Conservation (phyloP, 345 rosid species). For the Aquilaria malaccensis region DNA sequence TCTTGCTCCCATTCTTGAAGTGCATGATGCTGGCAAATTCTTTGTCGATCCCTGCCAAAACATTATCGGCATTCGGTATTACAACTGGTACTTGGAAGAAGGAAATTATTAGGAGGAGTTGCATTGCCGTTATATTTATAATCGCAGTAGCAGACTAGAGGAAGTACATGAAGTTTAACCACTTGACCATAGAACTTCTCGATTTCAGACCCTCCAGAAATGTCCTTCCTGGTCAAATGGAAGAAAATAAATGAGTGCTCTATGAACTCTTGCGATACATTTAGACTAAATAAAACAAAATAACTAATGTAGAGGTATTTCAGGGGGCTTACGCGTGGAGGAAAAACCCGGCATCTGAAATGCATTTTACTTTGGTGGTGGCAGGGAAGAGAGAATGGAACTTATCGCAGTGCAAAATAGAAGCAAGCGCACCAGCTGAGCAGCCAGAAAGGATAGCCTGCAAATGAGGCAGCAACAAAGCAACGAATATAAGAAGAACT, state of each 20-base stretch:
- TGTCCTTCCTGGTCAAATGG: constrained; percentile 46
- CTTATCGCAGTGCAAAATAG: constrained; percentile 79
- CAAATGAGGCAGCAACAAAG: background rate
- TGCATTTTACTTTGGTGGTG: constrained; percentile 74
- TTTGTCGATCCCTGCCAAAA: constrained; percentile 60
- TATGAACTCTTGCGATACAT: background rate
- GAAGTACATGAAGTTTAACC: constrained; percentile 61
- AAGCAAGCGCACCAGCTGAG: constrained; percentile 92
- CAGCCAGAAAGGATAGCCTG: constrained; percentile 94
- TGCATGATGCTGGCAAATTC: constrained; percentile 74
- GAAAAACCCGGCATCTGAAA: constrained; percentile 91
- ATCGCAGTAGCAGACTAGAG: background rate
- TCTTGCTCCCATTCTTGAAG: constrained; percentile 44
- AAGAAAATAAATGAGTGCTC: background rate
- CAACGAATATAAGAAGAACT: background rate
- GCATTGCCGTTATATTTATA: too few relatives aligned
- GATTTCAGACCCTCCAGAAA: constrained; percentile 59
- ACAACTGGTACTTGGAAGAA: background rate
- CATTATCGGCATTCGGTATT: background rate
- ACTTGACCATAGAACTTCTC: constrained; percentile 57
- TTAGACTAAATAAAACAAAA: background rate
- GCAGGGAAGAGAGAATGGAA: constrained; percentile 61
- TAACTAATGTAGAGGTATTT: background rate
- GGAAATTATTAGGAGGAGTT: background rate
- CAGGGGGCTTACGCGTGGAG: constrained; percentile 50